Conservation (phyloP, 768 basidiomycete species). For the Clathrus columnatus region DNA sequence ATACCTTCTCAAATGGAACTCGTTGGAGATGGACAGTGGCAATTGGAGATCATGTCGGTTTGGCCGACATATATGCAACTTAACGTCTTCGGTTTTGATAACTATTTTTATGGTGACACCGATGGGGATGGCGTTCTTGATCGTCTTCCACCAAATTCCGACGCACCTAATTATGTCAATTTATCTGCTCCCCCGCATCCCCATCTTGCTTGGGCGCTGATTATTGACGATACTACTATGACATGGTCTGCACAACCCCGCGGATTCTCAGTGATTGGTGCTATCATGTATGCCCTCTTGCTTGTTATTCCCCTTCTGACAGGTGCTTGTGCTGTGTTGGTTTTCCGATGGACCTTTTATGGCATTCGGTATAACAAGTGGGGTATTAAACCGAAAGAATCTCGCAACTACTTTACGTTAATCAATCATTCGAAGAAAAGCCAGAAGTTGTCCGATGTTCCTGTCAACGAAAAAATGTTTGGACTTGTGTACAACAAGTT, state of each 20-base stretch:
- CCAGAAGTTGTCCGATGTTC: constrained; percentile 48
- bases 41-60: constrained; percentile 77
- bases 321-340: constrained; percentile 65
- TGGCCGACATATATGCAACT: constrained; percentile 90
- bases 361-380: constrained; percentile 92
- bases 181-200: constrained; percentile 86
- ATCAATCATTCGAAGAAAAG: constrained; percentile 62
- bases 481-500: constrained; percentile 41
- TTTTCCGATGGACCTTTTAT: constrained; percentile 97
- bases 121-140: constrained; percentile 86
- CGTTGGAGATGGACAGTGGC: constrained; percentile 61
- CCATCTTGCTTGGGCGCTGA: constrained; percentile 78
- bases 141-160: constrained; percentile 82
- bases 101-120: constrained; percentile 87
- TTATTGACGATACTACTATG: constrained; percentile 70
- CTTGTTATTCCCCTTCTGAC: constrained; percentile 78
- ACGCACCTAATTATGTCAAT: constrained; percentile 81
- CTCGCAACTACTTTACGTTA: constrained; percentile 81
- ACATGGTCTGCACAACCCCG: constrained; percentile 75
- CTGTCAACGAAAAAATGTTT: constrained; percentile 66
- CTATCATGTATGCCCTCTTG: constrained; percentile 81
- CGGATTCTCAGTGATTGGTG: constrained; percentile 71
- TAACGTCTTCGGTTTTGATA: constrained; percentile 85
- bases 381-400: constrained; percentile 71
- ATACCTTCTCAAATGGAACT: constrained; percentile 61